A percentile compares a stretch with the other conserved stretches of the same genome.
Evolutionary conservation across 345 rosid genomes (phyloP).

Genomic region (Melastoma malabathricum): DNA sequence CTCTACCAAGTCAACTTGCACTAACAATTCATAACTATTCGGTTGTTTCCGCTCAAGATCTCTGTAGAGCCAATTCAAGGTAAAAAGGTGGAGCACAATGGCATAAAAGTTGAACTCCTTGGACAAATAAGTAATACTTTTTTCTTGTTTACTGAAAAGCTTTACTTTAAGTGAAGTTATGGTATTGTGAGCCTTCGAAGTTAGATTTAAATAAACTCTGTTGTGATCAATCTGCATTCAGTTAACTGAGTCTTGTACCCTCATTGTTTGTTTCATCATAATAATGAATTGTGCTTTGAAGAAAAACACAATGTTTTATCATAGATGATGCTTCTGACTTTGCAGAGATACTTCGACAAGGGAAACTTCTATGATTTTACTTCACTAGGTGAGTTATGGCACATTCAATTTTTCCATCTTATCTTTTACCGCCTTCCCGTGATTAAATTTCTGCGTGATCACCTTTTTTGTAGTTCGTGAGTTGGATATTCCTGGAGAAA

Average conservation of each 20-base stretch:
- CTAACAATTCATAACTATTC: background rate
- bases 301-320: background rate
- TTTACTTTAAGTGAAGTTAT: no score
- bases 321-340: slow-evolving; percentile 7
- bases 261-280: no score
- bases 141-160: no score
- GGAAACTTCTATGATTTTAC: slow-evolving; percentile 95
- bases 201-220: no score
- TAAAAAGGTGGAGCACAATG: slow-evolving; percentile 90
- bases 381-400: slow-evolving; percentile 67
- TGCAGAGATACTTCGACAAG: slow-evolving; percentile 86
- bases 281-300: no score
- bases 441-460: slow-evolving; percentile 1
- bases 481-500: slow-evolving; percentile 92
- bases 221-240: no score
- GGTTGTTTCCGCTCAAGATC: slow-evolving; percentile 27
- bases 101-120: slow-evolving; percentile 90
- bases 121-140: slow-evolving; percentile 71
- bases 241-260: no score
- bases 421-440: background rate
- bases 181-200: no score
- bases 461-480: slow-evolving; percentile 60
- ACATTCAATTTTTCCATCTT: no score
- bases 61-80: slow-evolving; percentile 78
- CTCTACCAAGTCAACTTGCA: background rate